Evolutionary conservation across 1,284 basidiomycete genomes (phyloP).

Genomic region (Pholiota adiposa): DNA sequence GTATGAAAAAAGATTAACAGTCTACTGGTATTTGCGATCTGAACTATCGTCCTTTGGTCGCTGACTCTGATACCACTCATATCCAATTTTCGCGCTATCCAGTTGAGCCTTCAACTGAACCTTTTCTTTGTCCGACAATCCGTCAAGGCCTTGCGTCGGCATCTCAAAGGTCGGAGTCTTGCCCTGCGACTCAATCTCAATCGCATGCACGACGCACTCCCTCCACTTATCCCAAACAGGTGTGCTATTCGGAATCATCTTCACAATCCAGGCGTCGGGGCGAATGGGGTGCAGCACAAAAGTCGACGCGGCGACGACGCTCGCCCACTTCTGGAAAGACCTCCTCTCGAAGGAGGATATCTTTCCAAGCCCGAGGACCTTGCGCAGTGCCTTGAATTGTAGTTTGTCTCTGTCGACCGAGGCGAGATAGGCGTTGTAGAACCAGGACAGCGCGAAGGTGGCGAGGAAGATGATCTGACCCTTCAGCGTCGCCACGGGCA

Average conservation of each 20-base stretch:
- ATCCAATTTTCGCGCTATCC: neutral
- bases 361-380: neutral
- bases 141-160: neutral
- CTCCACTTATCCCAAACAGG: neutral
- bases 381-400: conserved; percentile 1
- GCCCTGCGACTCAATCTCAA: neutral
- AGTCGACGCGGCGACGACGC: neutral
- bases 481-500: conserved; percentile 14
- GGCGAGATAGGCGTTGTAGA: conserved; percentile 14
- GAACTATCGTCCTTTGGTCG: neutral
- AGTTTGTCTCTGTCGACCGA: conserved; percentile 16
- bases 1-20: neutral
- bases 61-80: neutral
- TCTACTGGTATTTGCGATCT: neutral
- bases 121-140: neutral
- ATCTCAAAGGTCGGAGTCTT: neutral
- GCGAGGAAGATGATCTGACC: conserved; percentile 19
- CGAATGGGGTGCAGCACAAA: neutral
- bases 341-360: neutral
- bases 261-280: neutral
- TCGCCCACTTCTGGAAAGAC: neutral
- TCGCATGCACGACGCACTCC: neutral
- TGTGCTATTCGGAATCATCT: neutral
- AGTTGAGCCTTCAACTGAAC: neutral
- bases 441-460: conserved; percentile 14